Evolutionary conservation across 2,329 filamentous ascomycete genomes (phyloP), one percentile per base, ranked within the genome.

Genomic region (Clonostachys sp.): DNA sequence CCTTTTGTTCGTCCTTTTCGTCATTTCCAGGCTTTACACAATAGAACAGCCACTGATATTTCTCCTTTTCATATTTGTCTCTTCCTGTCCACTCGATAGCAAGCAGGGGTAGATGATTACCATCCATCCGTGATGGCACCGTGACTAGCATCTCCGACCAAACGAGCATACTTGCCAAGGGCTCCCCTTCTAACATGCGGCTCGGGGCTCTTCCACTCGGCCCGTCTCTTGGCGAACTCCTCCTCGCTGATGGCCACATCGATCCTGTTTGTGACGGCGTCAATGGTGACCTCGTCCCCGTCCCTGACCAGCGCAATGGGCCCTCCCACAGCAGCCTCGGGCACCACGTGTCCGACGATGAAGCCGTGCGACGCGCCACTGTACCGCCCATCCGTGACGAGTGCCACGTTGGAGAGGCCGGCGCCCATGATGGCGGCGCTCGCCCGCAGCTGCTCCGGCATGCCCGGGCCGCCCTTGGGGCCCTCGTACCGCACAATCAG

Each of bases 391-490:
- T 91, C 86, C 3, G 86, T 89, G 51, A 90, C 75, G 42, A 90
- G 78, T 1, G 86, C 86, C 13, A 89, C 83, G 56, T 89, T 78
- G 56, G 85, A 85, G 41, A 96, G 79, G 36, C 87, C 87, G 6
- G 90, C 89, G 46, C 91, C 91, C 89, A 96, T 96, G 60, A 96
- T 87, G 44, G 91, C 89, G 1, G 89, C 91, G 46, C 82, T 88
- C n/a, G 91, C 89, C 74, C 95, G 95, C 52, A 96, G 75, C 77
- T 95, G 92, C 72, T 96, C 91, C 34, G 91, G 91, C 86, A 96
- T 96, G 49, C 91, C 91, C 2, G 91, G 91, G 0, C 91, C 91
- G 55, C 91, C 91, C 72, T 92, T 95, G 51, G 91, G 91, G 1
- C 91, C 91, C 64, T 96, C 91, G 65, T 96, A 96, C 45, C 91